Conservation (phyloP, 768 basidiomycete genomes). For the Royoungia palumana region DNA sequence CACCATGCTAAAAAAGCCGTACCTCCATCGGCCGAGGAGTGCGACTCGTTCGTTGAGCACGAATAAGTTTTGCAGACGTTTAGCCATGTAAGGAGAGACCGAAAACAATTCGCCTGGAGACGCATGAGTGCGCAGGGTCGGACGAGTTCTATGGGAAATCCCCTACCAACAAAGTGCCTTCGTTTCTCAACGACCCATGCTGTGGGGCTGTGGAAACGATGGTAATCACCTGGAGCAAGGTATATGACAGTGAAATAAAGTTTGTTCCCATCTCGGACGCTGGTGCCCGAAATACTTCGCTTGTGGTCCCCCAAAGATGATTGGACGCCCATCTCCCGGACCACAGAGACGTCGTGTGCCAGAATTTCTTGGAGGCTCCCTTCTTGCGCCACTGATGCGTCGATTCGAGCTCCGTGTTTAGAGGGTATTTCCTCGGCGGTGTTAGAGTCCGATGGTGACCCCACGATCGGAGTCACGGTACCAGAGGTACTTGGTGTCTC, state of each 20-base stretch:
- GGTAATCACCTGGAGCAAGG: conserved; percentile 97
- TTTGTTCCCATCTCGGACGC: conserved; percentile 69
- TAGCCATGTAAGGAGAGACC: conserved; percentile 94
- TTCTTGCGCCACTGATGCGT: conserved; percentile 70
- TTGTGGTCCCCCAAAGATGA: conserved; percentile 33
- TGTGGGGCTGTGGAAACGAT: conserved; percentile 93
- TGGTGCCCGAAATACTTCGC: conserved; percentile 41
- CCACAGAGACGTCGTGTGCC: conserved; percentile 69
- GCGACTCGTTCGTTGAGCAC: conserved; percentile 99
- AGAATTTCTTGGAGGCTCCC: conserved; percentile 52
- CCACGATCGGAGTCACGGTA: conserved; percentile 30
- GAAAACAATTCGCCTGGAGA: conserved; percentile 84
- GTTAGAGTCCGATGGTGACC: conserved; percentile 19
- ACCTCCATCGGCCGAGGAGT: conserved; percentile 87
- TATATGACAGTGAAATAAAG: conserved; percentile 95
- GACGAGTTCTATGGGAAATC: not conserved
- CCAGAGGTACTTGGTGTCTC: conserved; percentile 40
- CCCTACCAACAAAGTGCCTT: conserved; percentile 86
- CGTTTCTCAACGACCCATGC: conserved; percentile 97
- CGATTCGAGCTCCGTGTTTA: conserved; percentile 67
- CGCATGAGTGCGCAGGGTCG: not conserved
- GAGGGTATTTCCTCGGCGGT: conserved; percentile 32
- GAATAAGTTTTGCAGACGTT: conserved; percentile 86
- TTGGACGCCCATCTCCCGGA: conserved; percentile 63
- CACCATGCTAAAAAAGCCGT: conserved; percentile 97